Base-by-base conservation (phyloP, 805 yeast species). In the Vanderwaltozyma polyspora region DNA sequence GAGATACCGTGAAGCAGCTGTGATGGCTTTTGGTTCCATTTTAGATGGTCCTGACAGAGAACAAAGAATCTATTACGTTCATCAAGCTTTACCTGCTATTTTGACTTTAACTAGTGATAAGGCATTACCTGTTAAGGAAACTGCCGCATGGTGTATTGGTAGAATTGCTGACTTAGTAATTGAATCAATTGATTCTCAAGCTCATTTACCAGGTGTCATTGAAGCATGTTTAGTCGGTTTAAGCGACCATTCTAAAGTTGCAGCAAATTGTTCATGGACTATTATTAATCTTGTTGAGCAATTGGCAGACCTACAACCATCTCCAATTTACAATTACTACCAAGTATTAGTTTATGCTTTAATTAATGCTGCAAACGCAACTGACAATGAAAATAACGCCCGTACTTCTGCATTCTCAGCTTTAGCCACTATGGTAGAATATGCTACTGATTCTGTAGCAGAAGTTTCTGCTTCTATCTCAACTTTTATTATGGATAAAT, bases 261-360 rank as follows among this genome's bases (percentile, higher is more conserved):
- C 87, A 3, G 85, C 95, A n/a, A 91, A 91, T 65, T 85, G 95
- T 62, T 85, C 97, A 60, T 91, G 98, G 98, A 78, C 96, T 5
- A 67, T 91, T 41, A 91, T 91, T 61, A 91, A 91, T 58, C 67
- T 91, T 44, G 71, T 83, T 19, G 97, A 89, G 59, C 95, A 86
- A 60, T 62, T 87, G 38, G 64, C 69, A 10, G 55, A 49, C 25
- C 38, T 44, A 10, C 58, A 64, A 23, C 63, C 81, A 10, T 74
- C 82, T 22, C 68, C 76, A 17, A 68, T 91, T 63, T 80, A 94
- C 19, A 78, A 68, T 41, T 89, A 74, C 57, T 86, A 84, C 52
- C 68, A 67, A 17, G 63, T 66, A 12, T 62, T 91, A 34, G 73
- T 85, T 16, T 86, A 85, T 26, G 72, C 76, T 2, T 67, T 89